A percentile compares a stretch with the other conserved stretches of the same genome.
These are phyloP conservation scores for Fusarium clavum DNA, from an alignment of 2,329 filamentous ascomycete species.

Conservation along the genomic window DNA sequence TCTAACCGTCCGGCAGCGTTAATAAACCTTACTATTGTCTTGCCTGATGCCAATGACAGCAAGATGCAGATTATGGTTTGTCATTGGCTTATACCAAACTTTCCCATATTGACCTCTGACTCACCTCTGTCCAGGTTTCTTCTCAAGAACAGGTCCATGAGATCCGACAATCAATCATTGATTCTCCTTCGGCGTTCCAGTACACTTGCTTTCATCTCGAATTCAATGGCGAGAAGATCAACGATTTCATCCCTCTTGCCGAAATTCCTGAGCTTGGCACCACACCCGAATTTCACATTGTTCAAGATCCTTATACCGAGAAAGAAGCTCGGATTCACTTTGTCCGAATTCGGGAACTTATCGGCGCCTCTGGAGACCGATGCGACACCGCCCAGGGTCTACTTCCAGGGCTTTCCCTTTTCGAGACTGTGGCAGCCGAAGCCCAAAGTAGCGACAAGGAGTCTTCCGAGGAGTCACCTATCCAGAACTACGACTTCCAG, in stretches of 20 bases:
- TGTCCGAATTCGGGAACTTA: constrained; percentile 88
- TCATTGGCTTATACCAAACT: constrained; percentile 34
- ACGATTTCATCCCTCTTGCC: constrained; percentile 92
- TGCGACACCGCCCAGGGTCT: constrained; percentile 89
- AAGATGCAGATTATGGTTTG: constrained; percentile 88
- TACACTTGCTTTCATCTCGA: constrained; percentile 99
- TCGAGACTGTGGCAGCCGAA: constrained; percentile 76
- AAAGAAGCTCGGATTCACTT: constrained; percentile 97
- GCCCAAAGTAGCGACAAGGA: constrained; percentile 55
- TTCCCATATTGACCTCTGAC: constrained; percentile 13
- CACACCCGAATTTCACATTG: constrained; percentile 81
- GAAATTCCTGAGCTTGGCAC: constrained; percentile 84
- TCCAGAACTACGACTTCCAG: constrained; percentile 82
- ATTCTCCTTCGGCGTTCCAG: constrained; percentile 91
- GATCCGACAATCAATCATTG: constrained; percentile 95
- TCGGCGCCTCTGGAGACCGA: constrained; percentile 90
- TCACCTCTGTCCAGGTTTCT: constrained; percentile 71
- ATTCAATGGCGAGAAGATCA: constrained; percentile 87
- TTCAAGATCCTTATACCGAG: constrained; percentile 97
- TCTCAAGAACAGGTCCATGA: constrained; percentile 97
- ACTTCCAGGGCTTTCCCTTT: constrained; percentile 84
- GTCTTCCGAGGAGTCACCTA: constrained; percentile 51
- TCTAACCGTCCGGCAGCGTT: constrained; percentile 55
- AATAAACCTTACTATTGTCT: constrained; percentile 76
- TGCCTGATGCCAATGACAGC: constrained; percentile 78